phyloP scores from a whole-genome alignment of 2,329 filamentous ascomycete genomes.

The Cladophialophora carrionii region DNA sequence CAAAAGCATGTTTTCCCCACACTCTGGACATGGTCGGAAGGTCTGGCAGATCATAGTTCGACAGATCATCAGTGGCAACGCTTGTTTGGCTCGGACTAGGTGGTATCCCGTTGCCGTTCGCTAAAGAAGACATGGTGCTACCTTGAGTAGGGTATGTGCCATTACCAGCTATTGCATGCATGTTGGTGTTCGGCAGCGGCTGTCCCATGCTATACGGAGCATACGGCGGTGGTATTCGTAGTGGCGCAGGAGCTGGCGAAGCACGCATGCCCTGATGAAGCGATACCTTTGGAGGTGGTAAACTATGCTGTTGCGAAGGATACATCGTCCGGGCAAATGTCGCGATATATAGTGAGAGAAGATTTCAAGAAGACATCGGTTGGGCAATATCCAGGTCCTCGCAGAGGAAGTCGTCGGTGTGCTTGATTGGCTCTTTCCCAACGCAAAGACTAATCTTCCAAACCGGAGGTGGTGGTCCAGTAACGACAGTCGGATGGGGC shows the following conservation, averaged over 20 bases:
- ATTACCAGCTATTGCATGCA: constrained; percentile 1
- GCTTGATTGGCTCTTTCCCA: constrained; percentile 15
- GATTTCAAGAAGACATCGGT: not conserved
- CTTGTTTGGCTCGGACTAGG: constrained; percentile 45
- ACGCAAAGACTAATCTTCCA: constrained; percentile 7
- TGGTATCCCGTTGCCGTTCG: constrained; percentile 39
- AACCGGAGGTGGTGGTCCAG: constrained; percentile 10
- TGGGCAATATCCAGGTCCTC: not conserved
- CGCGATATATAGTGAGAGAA: not conserved
- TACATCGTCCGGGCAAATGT: constrained; percentile 18
- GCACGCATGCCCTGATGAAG: constrained; percentile 14
- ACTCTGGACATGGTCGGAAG: constrained; percentile 48
- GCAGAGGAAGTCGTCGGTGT: not conserved
- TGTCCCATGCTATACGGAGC: constrained; percentile 23
- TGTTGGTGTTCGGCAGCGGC: constrained; percentile 3
- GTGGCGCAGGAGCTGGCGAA: constrained; percentile 16
- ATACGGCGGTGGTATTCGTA: constrained; percentile 22
- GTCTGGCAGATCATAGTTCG: constrained; percentile 36
- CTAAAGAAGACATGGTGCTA: constrained; percentile 29
- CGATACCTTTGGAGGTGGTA: constrained; percentile 17
- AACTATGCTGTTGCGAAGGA: constrained; percentile 23
- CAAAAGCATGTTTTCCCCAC: constrained; percentile 54
- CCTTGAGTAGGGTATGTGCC: constrained; percentile 38
- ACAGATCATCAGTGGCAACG: constrained; percentile 34
- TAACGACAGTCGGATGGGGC: constrained; percentile 21